Evolutionary conservation across 257 asterid genomes (phyloP), one percentile per base, ranked within the genome.

Genomic region (Primulina eburnea): DNA sequence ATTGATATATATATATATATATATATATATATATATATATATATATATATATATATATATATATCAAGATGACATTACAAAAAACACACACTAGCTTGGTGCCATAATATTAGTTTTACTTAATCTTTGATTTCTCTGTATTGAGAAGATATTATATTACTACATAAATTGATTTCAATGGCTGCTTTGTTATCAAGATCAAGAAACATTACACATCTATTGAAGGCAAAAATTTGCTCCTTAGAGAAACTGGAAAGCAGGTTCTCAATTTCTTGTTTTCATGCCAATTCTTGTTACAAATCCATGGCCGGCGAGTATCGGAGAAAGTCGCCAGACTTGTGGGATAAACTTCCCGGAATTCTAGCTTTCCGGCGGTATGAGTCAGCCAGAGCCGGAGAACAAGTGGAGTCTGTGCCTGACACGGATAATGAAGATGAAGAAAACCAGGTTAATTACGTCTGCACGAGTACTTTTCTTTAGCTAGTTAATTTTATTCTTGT

Each of bases 311-410:
- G 55, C 18, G 63, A 52, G 10, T 14, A 55, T 8, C 4, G 18
- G 4, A 12, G 65, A 21, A 64, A 32, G 30, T 60, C 69, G 17
- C 68, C 52, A 30, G 80, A 63, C 8, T 71, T 56, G 6, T 14
- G 68, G 33, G 78, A 55, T n/a, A 26, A 65, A 9, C 67, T 73
- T 1, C 68, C 82, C 67, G 35, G 80, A 32, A 9, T 30, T 32
- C 40, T 30, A 20, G 60, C 71, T 37, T 57, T 75, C 59, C 79
- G 82, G 56, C 84, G 95, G 38, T 68, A 68, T 28, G 90, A 82
- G 77, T 87, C 96, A 2, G 76, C 76, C 38, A 71, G 79, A 75
- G 88, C 92, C n/a, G 92, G 83, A 32, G 88, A 78, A 40, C 87
- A 78, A 21, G 65, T 70, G 0, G 79, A 81, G 59, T 53, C 76